Evolutionary conservation across 2,329 filamentous ascomycete genomes (phyloP).

Genomic region (Mollisia scopiformis): DNA sequence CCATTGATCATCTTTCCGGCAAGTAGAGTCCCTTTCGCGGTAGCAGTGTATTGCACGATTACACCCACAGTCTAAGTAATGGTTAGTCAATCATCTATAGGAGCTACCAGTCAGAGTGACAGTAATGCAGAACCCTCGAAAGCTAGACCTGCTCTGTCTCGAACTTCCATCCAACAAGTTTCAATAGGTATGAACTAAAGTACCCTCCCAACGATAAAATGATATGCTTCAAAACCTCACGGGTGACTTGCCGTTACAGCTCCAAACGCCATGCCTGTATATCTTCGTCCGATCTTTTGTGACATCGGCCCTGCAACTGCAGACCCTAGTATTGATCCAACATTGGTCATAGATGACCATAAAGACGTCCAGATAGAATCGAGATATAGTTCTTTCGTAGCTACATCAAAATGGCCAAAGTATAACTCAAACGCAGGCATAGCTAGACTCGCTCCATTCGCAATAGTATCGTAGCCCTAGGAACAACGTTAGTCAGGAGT

Average conservation of each 20-base stretch:
- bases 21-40: constrained; percentile 17
- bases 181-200: too few species aligned
- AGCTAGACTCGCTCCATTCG: constrained; percentile 23
- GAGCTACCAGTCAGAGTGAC: too few species aligned
- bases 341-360: constrained; percentile 24
- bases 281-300: constrained; percentile 20
- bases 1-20: constrained; percentile 28
- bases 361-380: constrained; percentile 25
- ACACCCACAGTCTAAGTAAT: constrained; percentile 16
- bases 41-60: constrained; percentile 20
- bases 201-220: too few species aligned
- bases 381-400: constrained; percentile 16
- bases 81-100: not conserved
- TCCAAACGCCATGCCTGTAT: constrained; percentile 18
- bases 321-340: constrained; percentile 23
- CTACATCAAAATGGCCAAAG: constrained; percentile 26
- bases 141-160: too few species aligned
- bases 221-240: not conserved
- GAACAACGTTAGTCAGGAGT: not conserved
- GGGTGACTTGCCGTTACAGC: constrained; percentile 13
- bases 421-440: constrained; percentile 24
- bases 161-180: too few species aligned
- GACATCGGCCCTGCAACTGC: constrained; percentile 19
- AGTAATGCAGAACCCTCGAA: too few species aligned
- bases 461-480: constrained; percentile 25